Percentiles rank a stretch among this genome's conserved stretches.
These are phyloP conservation scores for Microcyclosporella mali DNA, from an alignment of 2,329 filamentous ascomycete species.

Conservation along the genomic window DNA sequence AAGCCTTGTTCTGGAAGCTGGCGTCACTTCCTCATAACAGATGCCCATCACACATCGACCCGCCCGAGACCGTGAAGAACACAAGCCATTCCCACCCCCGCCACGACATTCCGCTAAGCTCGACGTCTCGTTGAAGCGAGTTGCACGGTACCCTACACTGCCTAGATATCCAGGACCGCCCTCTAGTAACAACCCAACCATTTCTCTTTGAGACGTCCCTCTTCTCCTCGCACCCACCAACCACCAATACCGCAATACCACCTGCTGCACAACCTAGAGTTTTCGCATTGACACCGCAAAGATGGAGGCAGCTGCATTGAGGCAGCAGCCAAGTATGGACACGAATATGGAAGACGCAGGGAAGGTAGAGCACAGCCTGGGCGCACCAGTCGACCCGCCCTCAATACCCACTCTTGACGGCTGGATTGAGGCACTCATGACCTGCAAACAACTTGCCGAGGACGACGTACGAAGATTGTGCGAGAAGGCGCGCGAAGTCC, in stretches of 20 bases:
- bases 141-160: too few species aligned
- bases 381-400: constrained; percentile 69
- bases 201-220: not conserved
- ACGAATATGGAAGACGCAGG: constrained; percentile 99
- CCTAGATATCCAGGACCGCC: too few species aligned
- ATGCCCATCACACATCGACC: too few species aligned
- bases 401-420: constrained; percentile 90
- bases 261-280: not conserved
- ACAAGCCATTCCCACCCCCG: too few species aligned
- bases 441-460: constrained; percentile 95
- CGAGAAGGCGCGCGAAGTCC: constrained; percentile 94
- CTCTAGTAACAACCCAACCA: too few species aligned
- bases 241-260: not conserved
- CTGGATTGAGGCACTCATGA: constrained; percentile 98
- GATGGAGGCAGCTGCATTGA: constrained; percentile 32
- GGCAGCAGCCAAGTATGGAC: constrained; percentile 49
- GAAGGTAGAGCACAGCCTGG: constrained; percentile 70
- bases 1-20: too few species aligned
- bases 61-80: too few species aligned
- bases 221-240: not conserved
- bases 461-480: constrained; percentile 92
- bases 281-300: constrained; percentile 12
- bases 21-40: too few species aligned
- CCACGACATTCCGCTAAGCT: too few species aligned
- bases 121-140: too few species aligned